Percentiles rank a stretch among this genome's conserved stretches.
Conservation (phyloP, 371 early-diverging fungal species). For the Mucor indicus region DNA sequence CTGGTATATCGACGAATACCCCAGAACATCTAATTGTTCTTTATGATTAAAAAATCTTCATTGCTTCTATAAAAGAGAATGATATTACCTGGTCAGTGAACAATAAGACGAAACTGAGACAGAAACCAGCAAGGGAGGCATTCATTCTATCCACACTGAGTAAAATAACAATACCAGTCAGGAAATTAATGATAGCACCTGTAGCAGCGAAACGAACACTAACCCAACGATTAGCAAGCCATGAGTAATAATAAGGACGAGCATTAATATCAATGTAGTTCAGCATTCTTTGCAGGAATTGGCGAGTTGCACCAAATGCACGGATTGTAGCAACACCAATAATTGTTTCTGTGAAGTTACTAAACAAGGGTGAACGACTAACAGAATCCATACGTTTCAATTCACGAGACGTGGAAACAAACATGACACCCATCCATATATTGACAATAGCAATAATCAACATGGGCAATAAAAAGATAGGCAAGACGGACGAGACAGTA, state of each 20-base stretch:
- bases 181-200: conserved; percentile 62
- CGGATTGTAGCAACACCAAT: conserved; percentile 66
- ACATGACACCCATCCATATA: conserved; percentile 48
- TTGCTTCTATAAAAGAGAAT: too few species aligned
- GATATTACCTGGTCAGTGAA: too few species aligned
- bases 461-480: conserved; percentile 43
- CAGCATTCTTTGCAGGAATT: conserved; percentile 53
- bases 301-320: conserved; percentile 67
- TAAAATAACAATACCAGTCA: conserved; percentile 50
- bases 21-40: conserved; percentile 63
- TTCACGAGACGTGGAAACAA: conserved; percentile 65
- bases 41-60: too few species aligned
- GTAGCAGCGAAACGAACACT: conserved; percentile 65
- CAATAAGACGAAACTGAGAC: conserved; percentile 64
- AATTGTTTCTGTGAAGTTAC: conserved; percentile 67
- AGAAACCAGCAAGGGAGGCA: conserved; percentile 75
- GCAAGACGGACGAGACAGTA: conserved; percentile 50
- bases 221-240: conserved; percentile 84
- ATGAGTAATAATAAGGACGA: conserved; percentile 65
- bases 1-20: conserved; percentile 66
- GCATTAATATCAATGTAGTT: conserved; percentile 56
- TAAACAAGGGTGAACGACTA: conserved; percentile 66
- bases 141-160: conserved; percentile 44
- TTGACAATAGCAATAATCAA: conserved; percentile 41
- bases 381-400: conserved; percentile 74